These are phyloP conservation scores for Vigna radiata DNA, from an alignment of 306 rosid genomes.

Conservation along the genomic window DNA sequence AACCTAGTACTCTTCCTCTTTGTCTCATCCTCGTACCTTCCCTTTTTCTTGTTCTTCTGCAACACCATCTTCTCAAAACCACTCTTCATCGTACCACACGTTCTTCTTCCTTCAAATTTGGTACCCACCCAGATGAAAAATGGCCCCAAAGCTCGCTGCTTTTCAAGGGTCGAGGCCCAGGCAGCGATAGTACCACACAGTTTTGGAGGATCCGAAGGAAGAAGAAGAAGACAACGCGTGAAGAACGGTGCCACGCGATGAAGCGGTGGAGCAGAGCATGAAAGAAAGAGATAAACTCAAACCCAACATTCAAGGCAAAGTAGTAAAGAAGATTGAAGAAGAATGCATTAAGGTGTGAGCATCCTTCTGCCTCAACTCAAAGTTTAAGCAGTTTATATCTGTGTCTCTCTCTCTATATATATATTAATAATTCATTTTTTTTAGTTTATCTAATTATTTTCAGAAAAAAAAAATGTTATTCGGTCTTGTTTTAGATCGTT, in stretches of 20 bases:
- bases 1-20: constrained; percentile 53
- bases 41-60: constrained; percentile 47
- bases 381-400: neutral
- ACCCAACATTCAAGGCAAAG: constrained; percentile 39
- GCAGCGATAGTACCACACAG: constrained; percentile 49
- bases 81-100: constrained; percentile 31
- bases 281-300: constrained; percentile 40
- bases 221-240: constrained; percentile 8
- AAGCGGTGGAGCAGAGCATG: constrained; percentile 40
- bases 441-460: neutral
- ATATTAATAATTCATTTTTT: neutral
- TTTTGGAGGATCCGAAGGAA: constrained; percentile 45
- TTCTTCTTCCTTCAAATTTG: neutral
- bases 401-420: neutral
- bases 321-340: constrained; percentile 21
- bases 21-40: neutral
- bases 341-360: neutral
- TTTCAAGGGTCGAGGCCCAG: constrained; percentile 52
- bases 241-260: constrained; percentile 29
- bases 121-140: constrained; percentile 34
- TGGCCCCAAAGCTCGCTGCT: constrained; percentile 10
- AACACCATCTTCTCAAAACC: constrained; percentile 36
- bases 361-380: neutral
- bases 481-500: constrained; percentile 12
- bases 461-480: neutral